Evolutionary conservation across 2,329 filamentous ascomycete genomes (phyloP).

Genomic region (Septoria petroselini): DNA sequence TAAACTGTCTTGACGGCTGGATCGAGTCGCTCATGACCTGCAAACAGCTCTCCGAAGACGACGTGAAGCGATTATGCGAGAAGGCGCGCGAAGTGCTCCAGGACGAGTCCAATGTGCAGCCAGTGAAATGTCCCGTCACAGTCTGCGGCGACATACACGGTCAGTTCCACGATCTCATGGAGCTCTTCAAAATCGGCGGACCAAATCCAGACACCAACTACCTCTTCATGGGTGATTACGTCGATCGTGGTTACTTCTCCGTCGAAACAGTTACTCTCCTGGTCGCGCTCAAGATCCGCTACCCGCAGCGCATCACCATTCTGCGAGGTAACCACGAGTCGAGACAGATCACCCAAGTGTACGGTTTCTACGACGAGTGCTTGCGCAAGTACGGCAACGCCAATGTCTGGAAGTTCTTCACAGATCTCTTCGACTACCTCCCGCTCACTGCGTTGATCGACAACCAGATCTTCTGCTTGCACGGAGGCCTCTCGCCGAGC

Average conservation of each 20-base stretch:
- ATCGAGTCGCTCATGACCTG: conserved; percentile 97
- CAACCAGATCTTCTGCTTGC: conserved; percentile 98
- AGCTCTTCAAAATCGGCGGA: conserved; percentile 98
- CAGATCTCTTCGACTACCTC: conserved; percentile 97
- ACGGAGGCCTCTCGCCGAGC: conserved; percentile 93
- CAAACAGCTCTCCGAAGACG: conserved; percentile 93
- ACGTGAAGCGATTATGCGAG: conserved; percentile 95
- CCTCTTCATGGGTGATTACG: conserved; percentile 99
- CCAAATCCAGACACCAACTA: conserved; percentile 99
- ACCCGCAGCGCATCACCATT: conserved; percentile 95
- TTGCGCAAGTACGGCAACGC: conserved; percentile 98
- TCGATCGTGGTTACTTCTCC: conserved; percentile 97
- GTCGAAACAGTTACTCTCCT: conserved; percentile 97
- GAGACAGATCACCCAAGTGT: conserved; percentile 97
- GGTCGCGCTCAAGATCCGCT: conserved; percentile 95
- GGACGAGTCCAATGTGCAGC: conserved; percentile 97
- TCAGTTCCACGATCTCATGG: conserved; percentile 98
- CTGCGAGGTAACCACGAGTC: conserved; percentile 99
- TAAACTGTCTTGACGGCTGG: conserved; percentile 93
- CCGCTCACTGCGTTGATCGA: conserved; percentile 96
- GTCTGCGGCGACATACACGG: conserved; percentile 99
- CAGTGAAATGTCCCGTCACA: conserved; percentile 98
- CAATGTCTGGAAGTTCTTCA: conserved; percentile 99
- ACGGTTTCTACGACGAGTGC: conserved; percentile 99
- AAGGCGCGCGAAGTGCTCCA: conserved; percentile 96